Evolutionary conservation across 208 protist genomes (phyloP).

Genomic region (Blastocrithidia nonstop): DNA sequence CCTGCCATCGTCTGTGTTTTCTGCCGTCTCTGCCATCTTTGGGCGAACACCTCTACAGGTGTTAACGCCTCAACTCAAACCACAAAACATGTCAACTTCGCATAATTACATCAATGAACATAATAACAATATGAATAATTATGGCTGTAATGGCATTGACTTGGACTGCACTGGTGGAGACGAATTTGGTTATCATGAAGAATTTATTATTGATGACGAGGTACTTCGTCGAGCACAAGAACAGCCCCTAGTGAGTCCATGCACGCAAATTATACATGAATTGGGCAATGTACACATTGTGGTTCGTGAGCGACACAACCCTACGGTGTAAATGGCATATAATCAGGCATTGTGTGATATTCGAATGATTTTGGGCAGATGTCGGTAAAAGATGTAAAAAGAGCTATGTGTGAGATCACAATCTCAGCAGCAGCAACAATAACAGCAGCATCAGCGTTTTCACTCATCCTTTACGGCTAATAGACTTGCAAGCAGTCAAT

Average conservation of each 20-base stretch:
- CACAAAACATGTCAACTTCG: no score
- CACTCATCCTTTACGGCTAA: no score
- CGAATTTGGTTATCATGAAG: neutral
- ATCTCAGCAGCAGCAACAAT: conserved; percentile 1
- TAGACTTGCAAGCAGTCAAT: no score
- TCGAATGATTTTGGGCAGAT: conserved; percentile 6
- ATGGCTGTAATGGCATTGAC: neutral
- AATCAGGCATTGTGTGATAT: conserved; percentile 12
- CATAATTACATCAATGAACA: no score
- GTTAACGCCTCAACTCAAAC: neutral
- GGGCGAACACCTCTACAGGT: neutral
- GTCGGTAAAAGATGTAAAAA: neutral
- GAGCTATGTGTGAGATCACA: neutral
- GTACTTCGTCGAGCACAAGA: conserved; percentile 17
- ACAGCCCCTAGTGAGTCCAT: conserved; percentile 19
- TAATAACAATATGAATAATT: neutral
- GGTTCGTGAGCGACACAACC: conserved; percentile 17
- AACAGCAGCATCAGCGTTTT: neutral
- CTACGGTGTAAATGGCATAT: conserved; percentile 14
- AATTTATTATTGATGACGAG: conserved; percentile 5
- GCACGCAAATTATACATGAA: conserved; percentile 15
- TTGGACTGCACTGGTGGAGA: neutral
- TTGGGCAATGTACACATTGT: conserved; percentile 20
- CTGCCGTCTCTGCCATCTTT: conserved; percentile 3
- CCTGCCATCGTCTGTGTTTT: neutral